These are phyloP conservation scores for Panellus pusillus DNA, from an alignment of 768 basidiomycete genomes.

Conservation along the genomic window DNA sequence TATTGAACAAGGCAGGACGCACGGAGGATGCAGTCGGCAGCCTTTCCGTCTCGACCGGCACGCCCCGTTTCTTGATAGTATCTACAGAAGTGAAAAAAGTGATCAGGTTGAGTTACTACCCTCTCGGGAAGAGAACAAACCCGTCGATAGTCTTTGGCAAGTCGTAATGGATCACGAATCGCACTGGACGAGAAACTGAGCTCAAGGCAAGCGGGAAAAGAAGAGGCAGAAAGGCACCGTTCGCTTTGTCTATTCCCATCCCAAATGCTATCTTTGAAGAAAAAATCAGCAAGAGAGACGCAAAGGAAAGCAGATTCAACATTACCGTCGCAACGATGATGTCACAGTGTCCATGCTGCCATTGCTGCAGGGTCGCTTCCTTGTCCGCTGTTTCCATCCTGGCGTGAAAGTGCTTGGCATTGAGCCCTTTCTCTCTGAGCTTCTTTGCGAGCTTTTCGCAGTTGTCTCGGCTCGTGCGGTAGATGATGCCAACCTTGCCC, in stretches of 20 bases:
- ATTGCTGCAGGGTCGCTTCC: slow-evolving; percentile 59
- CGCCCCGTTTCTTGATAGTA: slow-evolving; percentile 97
- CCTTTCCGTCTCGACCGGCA: slow-evolving; percentile 87
- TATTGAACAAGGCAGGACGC: slow-evolving; percentile 27
- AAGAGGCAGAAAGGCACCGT: slow-evolving; percentile 46
- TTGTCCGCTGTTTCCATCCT: slow-evolving; percentile 65
- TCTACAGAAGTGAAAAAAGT: slow-evolving; percentile 33
- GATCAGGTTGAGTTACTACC: neutral
- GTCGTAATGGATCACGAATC: slow-evolving; percentile 88
- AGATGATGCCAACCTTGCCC: slow-evolving; percentile 78
- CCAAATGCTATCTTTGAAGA: slow-evolving; percentile 73
- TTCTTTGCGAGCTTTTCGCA: slow-evolving; percentile 82
- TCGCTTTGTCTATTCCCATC: slow-evolving; percentile 79
- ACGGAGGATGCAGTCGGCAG: slow-evolving; percentile 89
- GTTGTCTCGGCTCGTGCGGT: slow-evolving; percentile 66
- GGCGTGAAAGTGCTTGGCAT: slow-evolving; percentile 85
- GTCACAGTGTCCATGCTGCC: slow-evolving; percentile 69
- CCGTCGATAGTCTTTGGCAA: slow-evolving; percentile 84
- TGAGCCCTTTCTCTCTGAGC: slow-evolving; percentile 59
- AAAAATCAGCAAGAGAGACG: neutral
- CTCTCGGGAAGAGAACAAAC: slow-evolving; percentile 17
- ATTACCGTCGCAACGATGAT: slow-evolving; percentile 93
- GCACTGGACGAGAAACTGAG: slow-evolving; percentile 50
- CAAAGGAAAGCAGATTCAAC: slow-evolving; percentile 1
- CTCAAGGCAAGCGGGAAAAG: neutral